phyloP scores from a whole-genome alignment of 2,329 filamentous ascomycete genomes.

The Pseudogymnoascus sp. region DNA sequence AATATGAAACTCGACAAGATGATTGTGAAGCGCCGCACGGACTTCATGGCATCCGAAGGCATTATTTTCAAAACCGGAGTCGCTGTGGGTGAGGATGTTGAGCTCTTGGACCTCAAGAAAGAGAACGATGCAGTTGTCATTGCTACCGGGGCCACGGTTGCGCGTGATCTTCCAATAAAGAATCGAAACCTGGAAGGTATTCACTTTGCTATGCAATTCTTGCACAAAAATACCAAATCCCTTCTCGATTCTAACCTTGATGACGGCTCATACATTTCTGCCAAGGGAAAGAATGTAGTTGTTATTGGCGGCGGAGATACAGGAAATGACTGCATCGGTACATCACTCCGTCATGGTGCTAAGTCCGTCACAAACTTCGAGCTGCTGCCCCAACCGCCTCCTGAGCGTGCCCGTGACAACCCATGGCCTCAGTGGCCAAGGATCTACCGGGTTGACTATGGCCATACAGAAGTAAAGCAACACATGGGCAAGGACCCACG shows the following conservation, averaged over 20 bases:
- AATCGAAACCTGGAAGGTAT: slow-evolving; percentile 82
- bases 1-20: slow-evolving; percentile 99
- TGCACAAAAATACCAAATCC: slow-evolving; percentile 97
- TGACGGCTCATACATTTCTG: slow-evolving; percentile 82
- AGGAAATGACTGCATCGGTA: slow-evolving; percentile 96
- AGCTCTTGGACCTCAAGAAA: slow-evolving; percentile 64
- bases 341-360: slow-evolving; percentile 88
- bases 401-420: slow-evolving; percentile 86
- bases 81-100: slow-evolving; percentile 66
- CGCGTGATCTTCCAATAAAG: slow-evolving; percentile 85
- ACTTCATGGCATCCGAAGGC: slow-evolving; percentile 89
- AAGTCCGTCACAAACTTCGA: slow-evolving; percentile 97
- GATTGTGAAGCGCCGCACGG: slow-evolving; percentile 87
- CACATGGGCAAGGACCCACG: slow-evolving; percentile 94
- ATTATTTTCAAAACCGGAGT: slow-evolving; percentile 74
- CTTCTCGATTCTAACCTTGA: slow-evolving; percentile 83
- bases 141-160: slow-evolving; percentile 86
- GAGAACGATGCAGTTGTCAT: slow-evolving; percentile 80
- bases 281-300: slow-evolving; percentile 91
- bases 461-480: slow-evolving; percentile 89
- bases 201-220: slow-evolving; percentile 94
- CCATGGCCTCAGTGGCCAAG: slow-evolving; percentile 98
- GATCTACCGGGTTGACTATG: slow-evolving; percentile 97
- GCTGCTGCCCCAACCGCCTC: slow-evolving; percentile 83
- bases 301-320: slow-evolving; percentile 98